These are phyloP conservation scores for Boeremia lycopersici DNA, from an alignment of 2,329 filamentous ascomycete genomes.

Conservation along the genomic window DNA sequence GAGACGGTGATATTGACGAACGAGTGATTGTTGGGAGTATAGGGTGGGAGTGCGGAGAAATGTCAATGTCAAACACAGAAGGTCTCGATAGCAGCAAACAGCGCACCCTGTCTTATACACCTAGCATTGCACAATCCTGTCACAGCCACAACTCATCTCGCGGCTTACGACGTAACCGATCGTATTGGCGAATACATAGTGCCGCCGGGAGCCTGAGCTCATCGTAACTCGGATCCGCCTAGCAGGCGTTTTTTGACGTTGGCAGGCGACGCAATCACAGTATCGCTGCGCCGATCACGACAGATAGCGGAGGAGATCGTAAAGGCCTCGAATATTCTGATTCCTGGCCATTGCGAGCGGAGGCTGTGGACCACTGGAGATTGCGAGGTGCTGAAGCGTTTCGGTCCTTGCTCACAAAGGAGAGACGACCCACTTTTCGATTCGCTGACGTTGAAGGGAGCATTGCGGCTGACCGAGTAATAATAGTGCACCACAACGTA, in stretches of 20 bases:
- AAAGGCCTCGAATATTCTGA: neutral
- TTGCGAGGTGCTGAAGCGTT: slow-evolving; percentile 6
- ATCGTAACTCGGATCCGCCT: neutral
- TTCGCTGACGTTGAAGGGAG: neutral
- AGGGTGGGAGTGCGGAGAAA: neutral
- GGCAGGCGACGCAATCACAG: neutral
- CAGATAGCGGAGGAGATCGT: neutral
- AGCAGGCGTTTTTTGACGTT: neutral
- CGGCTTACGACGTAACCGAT: slow-evolving; percentile 1
- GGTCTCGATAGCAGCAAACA: slow-evolving; percentile 5
- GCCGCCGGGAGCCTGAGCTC: slow-evolving; percentile 5
- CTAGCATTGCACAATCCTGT: slow-evolving; percentile 6
- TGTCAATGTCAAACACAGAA: neutral
- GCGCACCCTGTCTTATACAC: slow-evolving; percentile 12
- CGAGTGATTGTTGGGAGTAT: neutral
- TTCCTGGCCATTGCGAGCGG: slow-evolving; percentile 5
- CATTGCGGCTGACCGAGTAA: slow-evolving; percentile 8
- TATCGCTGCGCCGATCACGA: neutral
- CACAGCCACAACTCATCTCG: slow-evolving; percentile 16
- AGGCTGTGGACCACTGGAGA: slow-evolving; percentile 10
- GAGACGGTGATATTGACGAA: neutral
- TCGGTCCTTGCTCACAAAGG: neutral
- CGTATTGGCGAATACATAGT: slow-evolving; percentile 7
- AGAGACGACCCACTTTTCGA: neutral
- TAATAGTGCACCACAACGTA: neutral